Evolutionary conservation across 345 rosid genomes (phyloP).

Genomic region (Lenwebbia sp.): DNA sequence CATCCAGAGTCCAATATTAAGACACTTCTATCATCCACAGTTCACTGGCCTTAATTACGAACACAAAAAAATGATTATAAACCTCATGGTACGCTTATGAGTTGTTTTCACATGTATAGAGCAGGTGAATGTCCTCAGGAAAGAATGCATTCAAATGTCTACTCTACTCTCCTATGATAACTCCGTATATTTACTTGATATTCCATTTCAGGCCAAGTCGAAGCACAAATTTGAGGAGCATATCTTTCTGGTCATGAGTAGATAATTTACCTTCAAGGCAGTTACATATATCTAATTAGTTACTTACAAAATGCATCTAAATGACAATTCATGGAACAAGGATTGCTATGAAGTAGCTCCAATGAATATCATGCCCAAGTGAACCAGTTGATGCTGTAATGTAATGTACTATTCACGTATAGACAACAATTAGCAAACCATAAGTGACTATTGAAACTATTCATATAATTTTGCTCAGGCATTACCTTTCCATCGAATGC

Average conservation of each 20-base stretch:
- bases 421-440: background rate
- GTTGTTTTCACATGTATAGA: background rate
- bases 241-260: background rate
- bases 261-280: background rate
- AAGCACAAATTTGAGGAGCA: background rate
- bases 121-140: background rate
- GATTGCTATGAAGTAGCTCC: background rate
- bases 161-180: background rate
- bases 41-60: background rate
- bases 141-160: background rate
- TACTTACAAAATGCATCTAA: background rate
- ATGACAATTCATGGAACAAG: background rate
- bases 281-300: background rate
- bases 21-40: background rate
- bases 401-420: background rate
- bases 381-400: background rate
- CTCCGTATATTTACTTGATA: background rate
- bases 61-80: background rate
- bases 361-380: background rate
- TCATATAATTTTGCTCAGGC: background rate
- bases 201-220: background rate
- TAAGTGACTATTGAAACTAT: background rate
- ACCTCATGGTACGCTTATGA: background rate
- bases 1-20: background rate
- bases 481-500: conserved; percentile 74